Evolutionary conservation across 768 basidiomycete genomes (phyloP).

Genomic region (Coprinellus aureogranulatus): DNA sequence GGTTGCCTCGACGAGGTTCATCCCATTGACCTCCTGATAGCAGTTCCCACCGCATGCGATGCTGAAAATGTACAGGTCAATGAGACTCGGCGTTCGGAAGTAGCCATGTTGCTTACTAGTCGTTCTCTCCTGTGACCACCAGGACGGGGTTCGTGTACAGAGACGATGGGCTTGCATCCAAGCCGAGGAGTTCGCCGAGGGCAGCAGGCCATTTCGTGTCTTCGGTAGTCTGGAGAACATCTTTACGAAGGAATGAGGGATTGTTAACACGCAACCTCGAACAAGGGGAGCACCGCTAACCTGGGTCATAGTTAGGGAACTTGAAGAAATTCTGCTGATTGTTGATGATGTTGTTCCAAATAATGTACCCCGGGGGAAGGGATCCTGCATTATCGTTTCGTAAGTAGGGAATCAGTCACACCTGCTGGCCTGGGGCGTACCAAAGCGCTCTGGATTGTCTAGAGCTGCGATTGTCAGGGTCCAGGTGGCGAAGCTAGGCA

Average conservation of each 20-base stretch:
- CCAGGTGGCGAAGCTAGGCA: neutral
- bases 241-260: constrained; percentile 5
- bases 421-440: neutral
- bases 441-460: neutral
- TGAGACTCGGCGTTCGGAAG: too few species aligned
- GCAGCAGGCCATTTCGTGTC: constrained; percentile 16
- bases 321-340: constrained; percentile 19
- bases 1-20: too few species aligned
- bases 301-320: constrained; percentile 19
- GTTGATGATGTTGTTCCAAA: constrained; percentile 12
- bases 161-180: constrained; percentile 4
- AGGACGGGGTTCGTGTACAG: constrained; percentile 20
- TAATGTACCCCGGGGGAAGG: constrained; percentile 16
- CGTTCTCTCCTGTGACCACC: constrained; percentile 23
- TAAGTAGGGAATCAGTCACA: neutral
- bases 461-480: neutral
- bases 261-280: neutral
- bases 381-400: constrained; percentile 6
- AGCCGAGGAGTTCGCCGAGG: constrained; percentile 20
- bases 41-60: constrained; percentile 19
- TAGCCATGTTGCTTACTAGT: constrained; percentile 19
- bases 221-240: neutral
- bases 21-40: constrained; percentile 11
- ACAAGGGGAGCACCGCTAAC: constrained; percentile 2
- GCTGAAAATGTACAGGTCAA: constrained; percentile 5